These are phyloP conservation scores for Bryum argenteum DNA, from an alignment of 225 moss, liverwort and hornwort genomes.

Conservation along the genomic window DNA sequence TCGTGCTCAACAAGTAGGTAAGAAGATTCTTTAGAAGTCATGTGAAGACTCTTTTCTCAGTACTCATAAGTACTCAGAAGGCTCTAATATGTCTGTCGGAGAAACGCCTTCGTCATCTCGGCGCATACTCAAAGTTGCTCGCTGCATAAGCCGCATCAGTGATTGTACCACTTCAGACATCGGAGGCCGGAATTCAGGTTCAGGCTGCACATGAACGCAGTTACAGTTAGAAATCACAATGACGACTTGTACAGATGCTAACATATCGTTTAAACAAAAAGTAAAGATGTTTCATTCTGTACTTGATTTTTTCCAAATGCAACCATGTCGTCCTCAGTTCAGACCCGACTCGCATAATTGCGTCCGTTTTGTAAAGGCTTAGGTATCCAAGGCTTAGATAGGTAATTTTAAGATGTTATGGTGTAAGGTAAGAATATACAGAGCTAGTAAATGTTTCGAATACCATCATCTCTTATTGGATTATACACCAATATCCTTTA, in stretches of 20 bases:
- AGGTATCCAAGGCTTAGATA: not conserved
- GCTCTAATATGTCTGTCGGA: constrained; percentile 30
- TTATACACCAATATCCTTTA: not conserved
- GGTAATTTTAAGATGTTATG: not conserved
- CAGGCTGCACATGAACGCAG: constrained; percentile 50
- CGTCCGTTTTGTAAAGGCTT: not conserved
- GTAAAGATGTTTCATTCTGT: not conserved
- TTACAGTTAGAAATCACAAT: constrained; percentile 16
- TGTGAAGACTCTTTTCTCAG: constrained; percentile 4
- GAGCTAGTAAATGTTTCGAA: not conserved
- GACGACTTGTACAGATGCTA: not conserved
- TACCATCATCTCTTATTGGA: not conserved
- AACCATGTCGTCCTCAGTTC: too few relatives aligned
- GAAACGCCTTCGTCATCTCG: constrained; percentile 39
- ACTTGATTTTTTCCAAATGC: not conserved
- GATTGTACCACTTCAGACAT: constrained; percentile 85
- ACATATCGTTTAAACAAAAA: not conserved
- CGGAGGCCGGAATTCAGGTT: constrained; percentile 82
- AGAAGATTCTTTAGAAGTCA: not conserved
- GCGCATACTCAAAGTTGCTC: constrained; percentile 65
- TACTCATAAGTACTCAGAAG: constrained; percentile 39
- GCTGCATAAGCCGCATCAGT: constrained; percentile 76
- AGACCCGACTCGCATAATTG: too few relatives aligned
- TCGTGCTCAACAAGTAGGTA: not conserved
- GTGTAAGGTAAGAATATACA: not conserved